Percentiles rank a stretch among this genome's conserved stretches.
Conservation (phyloP, 495 filamentous ascomycete genomes). For the Parathielavia appendiculata region DNA sequence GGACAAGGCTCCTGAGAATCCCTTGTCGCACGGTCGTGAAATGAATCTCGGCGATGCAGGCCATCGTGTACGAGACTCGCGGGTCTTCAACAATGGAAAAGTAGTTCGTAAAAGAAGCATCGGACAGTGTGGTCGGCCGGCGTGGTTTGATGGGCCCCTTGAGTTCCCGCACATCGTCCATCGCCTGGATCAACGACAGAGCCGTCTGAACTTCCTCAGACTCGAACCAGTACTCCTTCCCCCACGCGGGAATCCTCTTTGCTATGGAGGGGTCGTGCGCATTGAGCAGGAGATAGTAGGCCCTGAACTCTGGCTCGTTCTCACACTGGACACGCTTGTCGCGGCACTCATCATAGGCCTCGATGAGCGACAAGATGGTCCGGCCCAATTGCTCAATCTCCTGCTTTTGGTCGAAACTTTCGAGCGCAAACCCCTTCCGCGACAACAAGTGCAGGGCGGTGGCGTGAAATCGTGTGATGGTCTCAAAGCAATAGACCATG, state of each 20-base stretch:
- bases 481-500: slow-evolving; percentile 78
- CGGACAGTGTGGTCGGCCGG: slow-evolving; percentile 42
- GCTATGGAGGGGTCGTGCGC: slow-evolving; percentile 70
- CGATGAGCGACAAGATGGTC: slow-evolving; percentile 78
- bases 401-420: slow-evolving; percentile 80
- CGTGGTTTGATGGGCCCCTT: slow-evolving; percentile 38
- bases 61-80: slow-evolving; percentile 80
- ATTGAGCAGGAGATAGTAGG: slow-evolving; percentile 83
- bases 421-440: slow-evolving; percentile 52
- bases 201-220: slow-evolving; percentile 49
- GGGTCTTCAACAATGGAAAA: slow-evolving; percentile 68
- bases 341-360: slow-evolving; percentile 76
- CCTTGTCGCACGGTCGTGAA: slow-evolving; percentile 76
- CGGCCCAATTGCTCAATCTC: slow-evolving; percentile 90
- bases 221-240: slow-evolving; percentile 63
- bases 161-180: slow-evolving; percentile 31
- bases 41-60: slow-evolving; percentile 86
- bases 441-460: slow-evolving; percentile 80
- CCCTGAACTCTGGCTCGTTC: slow-evolving; percentile 86
- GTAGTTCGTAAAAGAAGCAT: slow-evolving; percentile 63
- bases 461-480: slow-evolving; percentile 88
- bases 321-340: slow-evolving; percentile 42
- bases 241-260: slow-evolving; percentile 73
- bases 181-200: slow-evolving; percentile 36
- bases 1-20: slow-evolving; percentile 64